Conservation (phyloP, 2,329 filamentous ascomycete genomes). For the Scedosporium dehoogii region DNA sequence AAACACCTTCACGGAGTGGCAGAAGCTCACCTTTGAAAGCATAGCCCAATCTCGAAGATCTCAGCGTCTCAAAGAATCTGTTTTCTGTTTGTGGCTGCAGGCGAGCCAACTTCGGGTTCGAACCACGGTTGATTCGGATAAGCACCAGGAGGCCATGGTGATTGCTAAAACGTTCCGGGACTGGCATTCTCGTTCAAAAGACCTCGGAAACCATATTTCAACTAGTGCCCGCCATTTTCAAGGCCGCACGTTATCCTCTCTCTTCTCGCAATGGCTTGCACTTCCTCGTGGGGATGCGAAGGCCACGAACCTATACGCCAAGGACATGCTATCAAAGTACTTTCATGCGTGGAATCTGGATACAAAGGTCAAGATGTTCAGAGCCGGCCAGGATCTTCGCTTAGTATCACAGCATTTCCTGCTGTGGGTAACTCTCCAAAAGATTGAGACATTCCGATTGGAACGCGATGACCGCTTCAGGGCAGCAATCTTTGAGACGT, state of each 20-base stretch:
- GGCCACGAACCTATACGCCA: neutral
- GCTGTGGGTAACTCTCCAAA: conserved; percentile 1
- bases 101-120: neutral
- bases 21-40: neutral
- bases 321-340: neutral
- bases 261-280: neutral
- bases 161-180: neutral
- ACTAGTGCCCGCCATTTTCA: neutral
- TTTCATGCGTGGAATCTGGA: conserved; percentile 23
- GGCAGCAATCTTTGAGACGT: neutral
- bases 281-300: neutral
- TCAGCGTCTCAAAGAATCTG: neutral
- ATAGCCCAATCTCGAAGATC: neutral
- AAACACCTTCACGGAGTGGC: neutral
- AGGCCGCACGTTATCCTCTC: neutral
- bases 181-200: neutral
- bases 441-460: neutral
- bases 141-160: neutral
- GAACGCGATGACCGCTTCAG: neutral
- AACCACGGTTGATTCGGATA: too few species aligned
- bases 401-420: neutral
- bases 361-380: conserved; percentile 22
- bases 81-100: neutral
- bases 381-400: neutral
- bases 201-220: neutral